Evolutionary conservation across 176 grass and related monocot genomes (phyloP).

Genomic region (Pontederia crassipes): DNA sequence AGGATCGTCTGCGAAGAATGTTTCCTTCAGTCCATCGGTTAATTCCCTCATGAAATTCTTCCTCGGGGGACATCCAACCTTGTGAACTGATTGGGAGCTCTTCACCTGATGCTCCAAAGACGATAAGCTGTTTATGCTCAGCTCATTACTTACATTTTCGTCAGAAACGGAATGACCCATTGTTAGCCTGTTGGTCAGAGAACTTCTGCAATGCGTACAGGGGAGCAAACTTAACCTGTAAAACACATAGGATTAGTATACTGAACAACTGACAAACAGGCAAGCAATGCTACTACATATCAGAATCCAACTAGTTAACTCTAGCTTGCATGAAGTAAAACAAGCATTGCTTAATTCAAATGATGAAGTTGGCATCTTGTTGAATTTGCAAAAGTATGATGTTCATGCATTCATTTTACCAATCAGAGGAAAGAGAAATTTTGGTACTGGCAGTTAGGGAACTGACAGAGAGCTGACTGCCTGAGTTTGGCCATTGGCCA

Average conservation of each 20-base stretch:
- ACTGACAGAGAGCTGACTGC: too few species aligned
- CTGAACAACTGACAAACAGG: too few species aligned
- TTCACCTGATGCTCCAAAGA: slow-evolving; percentile 8
- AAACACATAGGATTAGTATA: not conserved
- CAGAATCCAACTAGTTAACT: too few species aligned
- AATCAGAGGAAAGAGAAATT: too few species aligned
- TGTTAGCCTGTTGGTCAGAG: not conserved
- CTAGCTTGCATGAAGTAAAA: too few species aligned
- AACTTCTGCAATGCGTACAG: not conserved
- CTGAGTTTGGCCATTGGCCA: too few species aligned
- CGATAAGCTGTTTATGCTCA: slow-evolving; percentile 5
- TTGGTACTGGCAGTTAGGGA: too few species aligned
- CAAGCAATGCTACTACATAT: too few species aligned
- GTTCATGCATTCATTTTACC: too few species aligned
- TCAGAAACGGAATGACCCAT: slow-evolving; percentile 36
- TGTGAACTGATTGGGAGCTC: slow-evolving; percentile 32
- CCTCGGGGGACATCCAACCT: slow-evolving; percentile 57
- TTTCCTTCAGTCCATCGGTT: slow-evolving; percentile 49
- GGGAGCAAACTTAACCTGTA: not conserved
- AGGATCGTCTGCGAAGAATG: slow-evolving; percentile 71
- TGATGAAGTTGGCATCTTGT: too few species aligned
- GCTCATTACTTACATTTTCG: slow-evolving; percentile 19
- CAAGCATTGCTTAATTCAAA: too few species aligned
- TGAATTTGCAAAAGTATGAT: too few species aligned
- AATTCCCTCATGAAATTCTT: slow-evolving; percentile 51